Conservation (phyloP, 805 yeast species). For the Barnettozyma sucrosica region DNA sequence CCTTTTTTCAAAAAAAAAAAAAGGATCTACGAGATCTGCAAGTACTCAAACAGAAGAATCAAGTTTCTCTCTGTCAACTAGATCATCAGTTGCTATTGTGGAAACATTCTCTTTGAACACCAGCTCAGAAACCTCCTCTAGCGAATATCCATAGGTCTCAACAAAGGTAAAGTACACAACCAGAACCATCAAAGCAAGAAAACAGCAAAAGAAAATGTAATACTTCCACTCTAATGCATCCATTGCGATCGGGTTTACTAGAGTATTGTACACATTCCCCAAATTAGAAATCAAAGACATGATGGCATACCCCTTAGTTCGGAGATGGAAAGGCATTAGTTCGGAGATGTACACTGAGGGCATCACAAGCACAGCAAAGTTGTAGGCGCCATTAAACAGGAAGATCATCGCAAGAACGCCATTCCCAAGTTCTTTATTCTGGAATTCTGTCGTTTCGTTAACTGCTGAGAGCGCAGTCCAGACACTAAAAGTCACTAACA, state of each 20-base stretch:
- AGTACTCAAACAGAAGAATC: background rate
- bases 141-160: constrained; percentile 33
- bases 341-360: constrained; percentile 42
- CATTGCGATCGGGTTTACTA: constrained; percentile 35
- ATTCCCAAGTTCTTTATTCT: constrained; percentile 35
- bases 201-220: constrained; percentile 32
- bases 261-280: constrained; percentile 27
- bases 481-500: constrained; percentile 34
- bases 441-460: constrained; percentile 36
- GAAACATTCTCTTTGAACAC: constrained; percentile 5
- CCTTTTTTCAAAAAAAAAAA: too few species aligned
- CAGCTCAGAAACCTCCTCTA: constrained; percentile 33
- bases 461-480: constrained; percentile 45
- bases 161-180: constrained; percentile 30
- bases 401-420: constrained; percentile 49
- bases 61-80: background rate
- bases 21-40: too few species aligned
- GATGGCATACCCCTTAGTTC: constrained; percentile 23
- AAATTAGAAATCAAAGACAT: constrained; percentile 9
- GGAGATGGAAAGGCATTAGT: constrained; percentile 27
- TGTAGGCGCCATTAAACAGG: constrained; percentile 38
- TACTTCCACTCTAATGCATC: constrained; percentile 32
- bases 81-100: background rate
- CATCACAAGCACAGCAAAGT: constrained; percentile 37
- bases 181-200: constrained; percentile 26